A percentile compares a stretch with the other conserved stretches of the same genome.
Conservation (phyloP, 768 basidiomycete species). For the Boletus tomentosulus region DNA sequence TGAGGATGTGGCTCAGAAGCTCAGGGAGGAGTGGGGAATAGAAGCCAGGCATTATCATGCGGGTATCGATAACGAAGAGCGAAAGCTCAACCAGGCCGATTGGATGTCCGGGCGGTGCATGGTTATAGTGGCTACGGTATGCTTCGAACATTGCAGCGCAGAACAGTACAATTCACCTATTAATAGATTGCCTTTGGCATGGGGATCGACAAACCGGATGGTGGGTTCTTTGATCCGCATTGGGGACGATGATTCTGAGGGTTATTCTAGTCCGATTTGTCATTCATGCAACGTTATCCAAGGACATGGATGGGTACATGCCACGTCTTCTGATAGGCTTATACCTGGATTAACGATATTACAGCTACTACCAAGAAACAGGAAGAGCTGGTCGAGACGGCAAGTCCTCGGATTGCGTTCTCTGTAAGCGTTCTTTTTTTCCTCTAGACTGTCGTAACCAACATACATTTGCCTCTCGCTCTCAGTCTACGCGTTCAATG, state of each 20-base stretch:
- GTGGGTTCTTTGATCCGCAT: constrained; percentile 31
- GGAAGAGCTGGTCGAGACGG: constrained; percentile 96
- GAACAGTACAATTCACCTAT: constrained; percentile 1
- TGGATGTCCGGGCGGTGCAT: constrained; percentile 73
- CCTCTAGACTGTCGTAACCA: background rate
- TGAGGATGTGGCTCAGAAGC: constrained; percentile 70
- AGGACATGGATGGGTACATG: constrained; percentile 75
- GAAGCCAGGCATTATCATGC: constrained; percentile 85
- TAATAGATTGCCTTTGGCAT: constrained; percentile 91
- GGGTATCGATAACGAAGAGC: constrained; percentile 59
- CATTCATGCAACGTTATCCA: constrained; percentile 81
- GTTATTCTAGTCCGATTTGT: constrained; percentile 76
- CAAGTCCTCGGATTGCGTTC: constrained; percentile 73
- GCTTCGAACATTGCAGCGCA: constrained; percentile 1
- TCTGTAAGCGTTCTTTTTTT: constrained; percentile 53
- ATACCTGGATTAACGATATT: constrained; percentile 2
- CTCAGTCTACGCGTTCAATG: constrained; percentile 62
- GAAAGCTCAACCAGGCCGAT: constrained; percentile 53
- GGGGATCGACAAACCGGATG: constrained; percentile 88
- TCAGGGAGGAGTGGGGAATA: constrained; percentile 55
- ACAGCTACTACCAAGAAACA: constrained; percentile 91
- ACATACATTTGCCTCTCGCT: background rate
- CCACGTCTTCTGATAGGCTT: background rate
- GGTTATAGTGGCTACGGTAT: constrained; percentile 92
- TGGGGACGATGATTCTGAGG: background rate